Conservation (phyloP, 1,284 basidiomycete genomes). For the Naganishia cerealis region DNA sequence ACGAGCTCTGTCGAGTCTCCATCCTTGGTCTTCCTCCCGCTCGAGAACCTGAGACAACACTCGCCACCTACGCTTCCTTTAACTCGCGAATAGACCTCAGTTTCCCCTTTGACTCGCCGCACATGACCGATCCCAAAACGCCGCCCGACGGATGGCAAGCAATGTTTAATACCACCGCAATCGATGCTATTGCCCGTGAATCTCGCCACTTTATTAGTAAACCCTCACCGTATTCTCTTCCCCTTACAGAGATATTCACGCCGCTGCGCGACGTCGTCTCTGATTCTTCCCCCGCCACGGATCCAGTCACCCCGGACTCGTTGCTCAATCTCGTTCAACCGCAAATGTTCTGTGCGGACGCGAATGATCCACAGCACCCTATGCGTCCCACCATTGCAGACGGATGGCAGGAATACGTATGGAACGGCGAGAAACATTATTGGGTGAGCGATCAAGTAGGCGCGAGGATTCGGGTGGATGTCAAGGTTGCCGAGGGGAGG, state of each 20-base stretch:
- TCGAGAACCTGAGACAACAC: conserved; percentile 39
- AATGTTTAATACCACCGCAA: conserved; percentile 41
- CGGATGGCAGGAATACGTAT: conserved; percentile 50
- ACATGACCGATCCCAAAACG: conserved; percentile 36
- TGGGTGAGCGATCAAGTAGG: conserved; percentile 48
- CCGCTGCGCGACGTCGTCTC: conserved; percentile 48
- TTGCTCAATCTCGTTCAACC: conserved; percentile 47
- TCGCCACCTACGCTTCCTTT: conserved; percentile 42
- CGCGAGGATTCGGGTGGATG: conserved; percentile 50
- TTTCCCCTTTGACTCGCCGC: conserved; percentile 44
- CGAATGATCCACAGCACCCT: conserved; percentile 49
- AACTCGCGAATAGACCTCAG: conserved; percentile 43
- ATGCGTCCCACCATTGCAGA: conserved; percentile 45
- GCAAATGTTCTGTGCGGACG: conserved; percentile 51
- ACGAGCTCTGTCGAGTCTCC: conserved; percentile 50
- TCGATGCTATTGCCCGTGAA: conserved; percentile 40
- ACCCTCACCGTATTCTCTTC: conserved; percentile 45
- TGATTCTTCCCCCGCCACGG: conserved; percentile 35
- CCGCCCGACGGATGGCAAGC: conserved; percentile 47
- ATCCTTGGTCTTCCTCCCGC: conserved; percentile 44
- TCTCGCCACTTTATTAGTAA: conserved; percentile 44
- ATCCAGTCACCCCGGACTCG: conserved; percentile 40
- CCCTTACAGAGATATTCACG: conserved; percentile 45
- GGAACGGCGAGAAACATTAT: conserved; percentile 53
- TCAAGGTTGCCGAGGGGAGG: conserved; percentile 49